Evolutionary conservation across 352 stramenopile species (phyloP), one percentile per base, ranked within the genome.

Genomic region (Phytophthora idaei): DNA sequence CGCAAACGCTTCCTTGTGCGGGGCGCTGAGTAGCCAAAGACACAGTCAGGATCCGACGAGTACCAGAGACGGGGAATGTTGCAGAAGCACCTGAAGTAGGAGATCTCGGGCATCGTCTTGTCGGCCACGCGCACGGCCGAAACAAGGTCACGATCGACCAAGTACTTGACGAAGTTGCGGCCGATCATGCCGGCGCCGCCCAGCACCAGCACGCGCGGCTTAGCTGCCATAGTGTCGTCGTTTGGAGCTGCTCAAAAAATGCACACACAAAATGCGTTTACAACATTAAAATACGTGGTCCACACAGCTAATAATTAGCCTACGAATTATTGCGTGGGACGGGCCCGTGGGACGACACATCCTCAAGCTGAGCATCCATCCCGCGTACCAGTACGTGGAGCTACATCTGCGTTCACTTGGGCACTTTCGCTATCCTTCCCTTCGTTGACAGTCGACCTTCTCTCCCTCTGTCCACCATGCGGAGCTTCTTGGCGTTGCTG

Each of bases 41-140:
- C 5, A 39, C 17, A 52, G 32, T 64, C 2, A 60, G 42, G 11
- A 32, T 12, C 5, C 6, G 17, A 17, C n/a, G 21, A 21, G 21
- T 37, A 34, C 10, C 11, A 45, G n/a, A 51, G 15, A 56, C 25
- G 45, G 11, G 12, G 7, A 5, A 27, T 56, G 8, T 7, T 47
- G 6, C 27, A 32, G 10, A 32, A 15, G 28, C 6, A 87, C 83
- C 80, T 89, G 56, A 95, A 94, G 76, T 96, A 96, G 34, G 89
- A 89, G 70, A 94, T 96, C 71, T 91, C 87, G 42, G 85, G 83
- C 81, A 94, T 90, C 17, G 87, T 90, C 73, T 96, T 96, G 76
- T 96, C 89, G 34, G 84, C 85, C 55, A 96, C 85, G 46, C 87
- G 85, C 56, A 96, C 88, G 61, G 72, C 71, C 9, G 78, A 77